These are phyloP conservation scores for Prunus dulcis DNA, from an alignment of 306 rosid genomes.

Conservation along the genomic window DNA sequence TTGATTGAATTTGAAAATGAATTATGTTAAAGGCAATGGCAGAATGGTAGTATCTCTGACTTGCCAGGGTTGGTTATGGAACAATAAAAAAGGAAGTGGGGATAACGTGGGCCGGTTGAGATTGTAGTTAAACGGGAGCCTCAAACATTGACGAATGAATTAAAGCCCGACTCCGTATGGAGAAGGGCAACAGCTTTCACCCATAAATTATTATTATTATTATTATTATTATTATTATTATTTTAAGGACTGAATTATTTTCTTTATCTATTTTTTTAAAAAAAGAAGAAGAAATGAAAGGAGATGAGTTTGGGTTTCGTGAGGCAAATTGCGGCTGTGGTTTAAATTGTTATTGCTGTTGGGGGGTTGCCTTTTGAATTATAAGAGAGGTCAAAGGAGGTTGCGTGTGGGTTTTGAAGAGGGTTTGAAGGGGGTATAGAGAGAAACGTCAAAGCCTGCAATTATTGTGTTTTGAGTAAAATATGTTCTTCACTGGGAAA, in stretches of 20 bases:
- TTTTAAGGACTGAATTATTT: neutral
- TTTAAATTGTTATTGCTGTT: neutral
- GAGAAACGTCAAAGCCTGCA: slow-evolving; percentile 67
- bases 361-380: neutral
- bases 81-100: slow-evolving; percentile 3
- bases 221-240: too few relatives aligned
- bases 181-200: slow-evolving; percentile 40
- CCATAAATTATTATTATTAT: neutral
- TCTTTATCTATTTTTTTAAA: neutral
- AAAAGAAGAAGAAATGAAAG: neutral
- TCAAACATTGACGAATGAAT: slow-evolving; percentile 63
- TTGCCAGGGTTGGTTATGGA: slow-evolving; percentile 29
- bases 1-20: too few relatives aligned
- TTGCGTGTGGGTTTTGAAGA: slow-evolving; percentile 81
- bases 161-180: slow-evolving; percentile 57
- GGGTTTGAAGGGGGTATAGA: slow-evolving; percentile 26
- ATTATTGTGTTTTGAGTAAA: slow-evolving; percentile 54
- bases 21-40: neutral
- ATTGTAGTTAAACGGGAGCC: slow-evolving; percentile 58
- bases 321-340: slow-evolving; percentile 70
- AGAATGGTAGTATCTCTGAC: slow-evolving; percentile 1
- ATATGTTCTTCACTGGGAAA: slow-evolving; percentile 15
- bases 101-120: slow-evolving; percentile 66
- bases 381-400: slow-evolving; percentile 63
- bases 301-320: slow-evolving; percentile 44